These are phyloP conservation scores for Canna indica DNA, from an alignment of 176 grass and related monocot genomes.

Conservation along the genomic window DNA sequence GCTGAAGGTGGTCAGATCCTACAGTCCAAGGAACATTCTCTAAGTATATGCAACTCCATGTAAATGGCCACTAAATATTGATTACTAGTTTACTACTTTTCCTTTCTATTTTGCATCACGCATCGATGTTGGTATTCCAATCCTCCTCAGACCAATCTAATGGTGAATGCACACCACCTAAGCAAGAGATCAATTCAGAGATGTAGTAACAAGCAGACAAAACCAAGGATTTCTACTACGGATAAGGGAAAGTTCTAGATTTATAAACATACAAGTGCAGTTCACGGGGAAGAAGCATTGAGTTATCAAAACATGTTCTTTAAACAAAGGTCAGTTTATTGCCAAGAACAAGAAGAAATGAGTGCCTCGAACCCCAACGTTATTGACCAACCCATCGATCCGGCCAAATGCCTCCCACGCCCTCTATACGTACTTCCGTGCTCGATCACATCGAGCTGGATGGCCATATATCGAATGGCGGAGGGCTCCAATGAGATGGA, in stretches of 20 bases:
- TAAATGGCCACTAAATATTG: conserved; percentile 61
- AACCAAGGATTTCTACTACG: neutral
- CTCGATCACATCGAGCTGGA: conserved; percentile 62
- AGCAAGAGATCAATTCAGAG: neutral
- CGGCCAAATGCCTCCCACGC: conserved; percentile 68
- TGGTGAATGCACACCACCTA: conserved; percentile 58
- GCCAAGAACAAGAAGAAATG: neutral
- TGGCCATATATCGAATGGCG: conserved; percentile 10
- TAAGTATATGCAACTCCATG: conserved; percentile 54
- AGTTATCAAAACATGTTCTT: neutral
- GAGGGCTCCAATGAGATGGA: neutral
- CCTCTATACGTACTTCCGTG: conserved; percentile 34
- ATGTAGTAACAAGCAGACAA: neutral
- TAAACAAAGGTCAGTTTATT: neutral
- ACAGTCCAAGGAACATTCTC: neutral
- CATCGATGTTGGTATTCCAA: conserved; percentile 65
- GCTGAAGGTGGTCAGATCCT: neutral
- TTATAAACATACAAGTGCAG: neutral
- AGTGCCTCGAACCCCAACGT: conserved; percentile 75
- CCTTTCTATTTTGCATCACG: conserved; percentile 47
- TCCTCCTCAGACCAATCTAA: conserved; percentile 72
- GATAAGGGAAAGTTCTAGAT: neutral
- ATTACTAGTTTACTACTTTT: too few species aligned
- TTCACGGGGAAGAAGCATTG: neutral
- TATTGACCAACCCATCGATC: conserved; percentile 73